phyloP scores from a whole-genome alignment of 352 stramenopile genomes.

The Thraustochytrium sp. region DNA sequence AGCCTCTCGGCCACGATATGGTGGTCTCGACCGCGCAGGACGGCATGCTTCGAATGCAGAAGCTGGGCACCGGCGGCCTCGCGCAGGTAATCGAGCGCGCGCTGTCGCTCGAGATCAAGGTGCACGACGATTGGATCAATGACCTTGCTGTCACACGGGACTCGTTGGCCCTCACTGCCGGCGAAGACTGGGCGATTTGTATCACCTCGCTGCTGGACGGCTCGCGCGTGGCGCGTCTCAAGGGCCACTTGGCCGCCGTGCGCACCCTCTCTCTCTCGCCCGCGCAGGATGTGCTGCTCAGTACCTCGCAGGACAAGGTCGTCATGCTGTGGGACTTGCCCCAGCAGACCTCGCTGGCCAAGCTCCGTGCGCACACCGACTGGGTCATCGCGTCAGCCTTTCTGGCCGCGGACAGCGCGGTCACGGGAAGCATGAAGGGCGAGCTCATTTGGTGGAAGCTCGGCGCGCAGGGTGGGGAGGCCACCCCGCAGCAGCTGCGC shows the following conservation, averaged over 20 bases:
- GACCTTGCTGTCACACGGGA: neutral
- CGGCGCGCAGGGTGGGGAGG: neutral
- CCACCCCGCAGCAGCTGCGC: neutral
- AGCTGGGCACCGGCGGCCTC: neutral
- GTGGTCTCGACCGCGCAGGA: neutral
- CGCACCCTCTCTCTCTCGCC: neutral
- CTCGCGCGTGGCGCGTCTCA: neutral
- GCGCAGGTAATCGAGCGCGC: neutral
- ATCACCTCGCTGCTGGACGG: neutral
- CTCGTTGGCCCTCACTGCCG: neutral
- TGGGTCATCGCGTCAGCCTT: neutral
- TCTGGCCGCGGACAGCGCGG: neutral
- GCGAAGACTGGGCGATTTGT: neutral
- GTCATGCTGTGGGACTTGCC: neutral
- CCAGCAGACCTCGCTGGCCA: neutral
- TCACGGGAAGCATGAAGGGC: neutral
- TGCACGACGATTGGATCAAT: neutral
- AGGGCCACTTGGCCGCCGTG: neutral
- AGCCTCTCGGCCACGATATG: neutral
- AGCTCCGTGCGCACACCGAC: neutral
- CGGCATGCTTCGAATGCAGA: neutral
- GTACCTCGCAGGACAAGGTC: neutral
- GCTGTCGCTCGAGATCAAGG: neutral
- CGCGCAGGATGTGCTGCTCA: neutral
- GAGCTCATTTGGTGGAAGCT: neutral